These are phyloP conservation scores for Daedaleopsis sinensis DNA, from an alignment of 768 basidiomycete genomes.

Conservation along the genomic window DNA sequence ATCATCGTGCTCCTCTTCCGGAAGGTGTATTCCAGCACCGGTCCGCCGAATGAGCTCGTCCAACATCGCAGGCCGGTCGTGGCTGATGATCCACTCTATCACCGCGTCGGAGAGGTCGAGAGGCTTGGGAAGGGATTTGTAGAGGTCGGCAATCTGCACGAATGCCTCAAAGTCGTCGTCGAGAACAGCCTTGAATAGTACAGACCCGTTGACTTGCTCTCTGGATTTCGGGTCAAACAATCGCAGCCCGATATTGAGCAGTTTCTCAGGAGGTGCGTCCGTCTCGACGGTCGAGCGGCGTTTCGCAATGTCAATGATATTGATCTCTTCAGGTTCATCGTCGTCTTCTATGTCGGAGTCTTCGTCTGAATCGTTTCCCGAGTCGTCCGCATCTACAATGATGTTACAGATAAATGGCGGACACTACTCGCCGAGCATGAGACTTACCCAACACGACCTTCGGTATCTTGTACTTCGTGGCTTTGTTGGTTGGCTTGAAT, in stretches of 20 bases:
- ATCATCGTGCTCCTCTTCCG: constrained; percentile 33
- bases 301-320: constrained; percentile 57
- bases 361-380: constrained; percentile 35
- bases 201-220: constrained; percentile 15
- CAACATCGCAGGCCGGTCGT: constrained; percentile 53
- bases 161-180: constrained; percentile 56
- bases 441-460: constrained; percentile 40
- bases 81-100: constrained; percentile 36
- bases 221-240: constrained; percentile 3
- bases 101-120: constrained; percentile 28
- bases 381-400: constrained; percentile 16
- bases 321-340: constrained; percentile 43
- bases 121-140: constrained; percentile 37
- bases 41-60: constrained; percentile 60
- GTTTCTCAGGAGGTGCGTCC: constrained; percentile 39
- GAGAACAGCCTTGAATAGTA: constrained; percentile 41
- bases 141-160: constrained; percentile 48
- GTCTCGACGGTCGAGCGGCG: constrained; percentile 47
- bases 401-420: not conserved
- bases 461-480: constrained; percentile 37
- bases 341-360: constrained; percentile 42
- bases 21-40: constrained; percentile 35
- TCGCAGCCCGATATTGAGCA: constrained; percentile 34
- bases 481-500: constrained; percentile 43
- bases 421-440: not conserved